Evolutionary conservation across 2,329 filamentous ascomycete species (phyloP).

Genomic region (Phialophora verrucosa): DNA sequence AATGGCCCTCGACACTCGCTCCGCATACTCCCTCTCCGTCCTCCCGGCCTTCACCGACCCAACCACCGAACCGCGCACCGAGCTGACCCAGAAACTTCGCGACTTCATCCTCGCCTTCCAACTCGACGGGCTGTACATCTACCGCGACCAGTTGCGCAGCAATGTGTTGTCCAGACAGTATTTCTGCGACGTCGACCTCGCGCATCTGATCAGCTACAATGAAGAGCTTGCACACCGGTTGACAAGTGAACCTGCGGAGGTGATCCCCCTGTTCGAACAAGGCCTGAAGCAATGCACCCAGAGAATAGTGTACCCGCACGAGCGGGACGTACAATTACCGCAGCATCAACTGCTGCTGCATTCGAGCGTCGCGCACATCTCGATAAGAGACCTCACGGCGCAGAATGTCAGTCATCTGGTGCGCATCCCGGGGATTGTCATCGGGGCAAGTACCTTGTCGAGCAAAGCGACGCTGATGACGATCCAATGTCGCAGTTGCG

Average conservation of each 20-base stretch:
- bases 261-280: slow-evolving; percentile 90
- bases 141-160: slow-evolving; percentile 95
- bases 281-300: slow-evolving; percentile 91
- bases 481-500: slow-evolving; percentile 87
- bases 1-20: slow-evolving; percentile 76
- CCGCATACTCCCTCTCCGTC: slow-evolving; percentile 83
- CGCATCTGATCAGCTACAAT: slow-evolving; percentile 93
- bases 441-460: slow-evolving; percentile 93
- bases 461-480: slow-evolving; percentile 89
- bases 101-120: slow-evolving; percentile 93
- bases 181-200: slow-evolving; percentile 95
- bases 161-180: slow-evolving; percentile 94
- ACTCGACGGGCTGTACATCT: slow-evolving; percentile 92
- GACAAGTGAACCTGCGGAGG: slow-evolving; percentile 85
- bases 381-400: slow-evolving; percentile 92
- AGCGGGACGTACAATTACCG: slow-evolving; percentile 71
- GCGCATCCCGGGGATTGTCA: slow-evolving; percentile 94
- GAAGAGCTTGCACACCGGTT: slow-evolving; percentile 92
- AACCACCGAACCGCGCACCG: slow-evolving; percentile 70
- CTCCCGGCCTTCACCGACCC: slow-evolving; percentile 71
- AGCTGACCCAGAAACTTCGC: slow-evolving; percentile 79
- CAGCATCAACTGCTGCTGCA: slow-evolving; percentile 95
- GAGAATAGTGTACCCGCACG: slow-evolving; percentile 85
- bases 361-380: slow-evolving; percentile 86
- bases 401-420: slow-evolving; percentile 94